Conservation (phyloP, 2,329 filamentous ascomycete genomes). For the Fusarium sp. region DNA sequence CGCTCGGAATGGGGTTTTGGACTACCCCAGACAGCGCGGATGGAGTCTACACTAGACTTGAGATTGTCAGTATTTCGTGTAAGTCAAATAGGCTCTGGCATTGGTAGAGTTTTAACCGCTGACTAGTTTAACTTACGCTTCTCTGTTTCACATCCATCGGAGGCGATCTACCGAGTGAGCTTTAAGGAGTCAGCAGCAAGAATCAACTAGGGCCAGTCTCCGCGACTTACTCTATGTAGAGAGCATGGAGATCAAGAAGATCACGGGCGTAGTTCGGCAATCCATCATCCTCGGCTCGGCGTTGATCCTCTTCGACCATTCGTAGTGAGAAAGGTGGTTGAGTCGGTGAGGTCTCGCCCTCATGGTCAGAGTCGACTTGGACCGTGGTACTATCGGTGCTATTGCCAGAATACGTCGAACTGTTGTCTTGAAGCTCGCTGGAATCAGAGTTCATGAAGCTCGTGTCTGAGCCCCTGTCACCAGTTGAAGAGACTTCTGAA, state of each 20-base stretch:
- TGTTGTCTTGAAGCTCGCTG: neutral
- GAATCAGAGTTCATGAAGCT: neutral
- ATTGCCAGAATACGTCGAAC: neutral
- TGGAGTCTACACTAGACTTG: neutral
- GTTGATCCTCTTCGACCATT: neutral
- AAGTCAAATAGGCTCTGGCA: neutral
- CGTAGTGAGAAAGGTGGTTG: neutral
- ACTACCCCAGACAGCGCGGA: neutral
- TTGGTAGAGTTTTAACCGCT: neutral
- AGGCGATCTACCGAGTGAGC: neutral
- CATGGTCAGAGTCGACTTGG: neutral
- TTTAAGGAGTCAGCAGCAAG: neutral
- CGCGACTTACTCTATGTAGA: neutral
- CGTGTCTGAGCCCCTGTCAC: neutral
- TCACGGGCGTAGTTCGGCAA: neutral
- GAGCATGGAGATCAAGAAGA: neutral
- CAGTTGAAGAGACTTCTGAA: neutral
- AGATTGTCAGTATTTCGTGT: neutral
- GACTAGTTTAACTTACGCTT: neutral
- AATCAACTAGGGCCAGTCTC: neutral
- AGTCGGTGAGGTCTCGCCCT: neutral
- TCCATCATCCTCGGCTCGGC: neutral
- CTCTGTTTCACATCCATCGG: too few species aligned
- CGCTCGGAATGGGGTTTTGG: too few species aligned
- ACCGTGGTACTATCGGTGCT: neutral